phyloP scores from a whole-genome alignment of 208 protist species.

The Jaenimonas drosophilae region DNA sequence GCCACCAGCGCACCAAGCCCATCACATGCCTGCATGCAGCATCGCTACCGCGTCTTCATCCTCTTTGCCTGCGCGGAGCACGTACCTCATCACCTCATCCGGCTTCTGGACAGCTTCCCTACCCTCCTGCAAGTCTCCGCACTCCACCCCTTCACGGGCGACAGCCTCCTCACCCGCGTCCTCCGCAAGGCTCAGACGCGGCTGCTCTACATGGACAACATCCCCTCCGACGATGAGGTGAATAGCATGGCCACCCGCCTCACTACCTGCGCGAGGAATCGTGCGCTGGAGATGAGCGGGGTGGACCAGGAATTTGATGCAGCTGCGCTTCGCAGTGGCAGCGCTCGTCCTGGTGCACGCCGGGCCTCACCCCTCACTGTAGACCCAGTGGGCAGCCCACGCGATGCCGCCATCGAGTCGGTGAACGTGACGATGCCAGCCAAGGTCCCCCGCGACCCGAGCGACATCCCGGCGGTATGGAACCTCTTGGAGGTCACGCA shows the following conservation, averaged over 20 bases:
- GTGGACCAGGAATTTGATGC: not conserved
- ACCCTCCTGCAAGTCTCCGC: conserved; percentile 10
- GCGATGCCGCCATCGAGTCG: not conserved
- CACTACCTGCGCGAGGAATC: not conserved
- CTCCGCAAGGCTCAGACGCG: conserved; percentile 11
- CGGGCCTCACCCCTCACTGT: too few relatives aligned
- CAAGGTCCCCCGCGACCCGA: conserved; percentile 15
- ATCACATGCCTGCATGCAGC: not conserved
- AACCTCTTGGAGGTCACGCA: conserved; percentile 19
- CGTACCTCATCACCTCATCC: conserved; percentile 21
- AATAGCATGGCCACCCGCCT: conserved; percentile 8
- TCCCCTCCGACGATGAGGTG: conserved; percentile 6
- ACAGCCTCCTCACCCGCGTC: conserved; percentile 35
- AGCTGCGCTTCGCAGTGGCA: not conserved
- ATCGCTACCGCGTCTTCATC: conserved; percentile 11
- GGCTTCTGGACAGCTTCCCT: conserved; percentile 15
- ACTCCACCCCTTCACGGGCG: conserved; percentile 25
- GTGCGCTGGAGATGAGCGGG: not conserved
- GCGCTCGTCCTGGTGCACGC: too few relatives aligned
- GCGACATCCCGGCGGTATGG: conserved; percentile 15
- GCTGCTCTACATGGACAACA: not conserved
- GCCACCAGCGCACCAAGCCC: not conserved
- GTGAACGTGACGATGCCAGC: not conserved
- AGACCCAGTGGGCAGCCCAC: not conserved
- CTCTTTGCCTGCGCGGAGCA: conserved; percentile 37